phyloP scores from a whole-genome alignment of 768 basidiomycete genomes.

The Rhizopogon vinicolor region DNA sequence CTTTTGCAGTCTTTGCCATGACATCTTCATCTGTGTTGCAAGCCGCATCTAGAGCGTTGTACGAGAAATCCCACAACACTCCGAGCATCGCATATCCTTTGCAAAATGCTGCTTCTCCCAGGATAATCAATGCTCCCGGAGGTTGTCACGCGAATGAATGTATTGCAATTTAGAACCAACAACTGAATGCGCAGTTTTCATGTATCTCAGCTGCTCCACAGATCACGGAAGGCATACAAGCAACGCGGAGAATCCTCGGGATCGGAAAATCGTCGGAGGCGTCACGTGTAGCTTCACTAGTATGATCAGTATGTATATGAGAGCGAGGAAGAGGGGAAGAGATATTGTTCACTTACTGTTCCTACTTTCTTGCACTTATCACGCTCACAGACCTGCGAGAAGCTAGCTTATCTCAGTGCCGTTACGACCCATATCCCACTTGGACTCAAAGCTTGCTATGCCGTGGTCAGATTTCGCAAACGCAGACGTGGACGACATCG shows the following conservation, averaged over 20 bases:
- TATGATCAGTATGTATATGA: slow-evolving; percentile 7
- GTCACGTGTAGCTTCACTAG: slow-evolving; percentile 14
- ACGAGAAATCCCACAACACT: neutral
- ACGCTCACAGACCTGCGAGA: neutral
- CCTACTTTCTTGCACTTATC: slow-evolving; percentile 6
- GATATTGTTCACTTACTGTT: neutral
- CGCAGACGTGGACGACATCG: slow-evolving; percentile 54
- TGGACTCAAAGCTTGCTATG: slow-evolving; percentile 33
- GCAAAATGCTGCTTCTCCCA: neutral
- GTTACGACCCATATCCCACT: neutral
- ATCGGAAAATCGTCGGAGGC: neutral
- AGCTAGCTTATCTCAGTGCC: neutral
- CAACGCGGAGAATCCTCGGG: slow-evolving; percentile 1
- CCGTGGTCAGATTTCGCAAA: slow-evolving; percentile 65
- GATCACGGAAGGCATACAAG: too few species aligned
- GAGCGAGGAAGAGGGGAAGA: neutral
- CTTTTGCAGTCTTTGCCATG: neutral
- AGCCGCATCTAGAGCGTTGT: too few species aligned
- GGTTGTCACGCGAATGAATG: neutral
- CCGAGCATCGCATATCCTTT: neutral
- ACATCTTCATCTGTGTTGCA: neutral
- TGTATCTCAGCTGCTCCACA: neutral
- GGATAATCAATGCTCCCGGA: too few species aligned
- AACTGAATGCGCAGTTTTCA: neutral
- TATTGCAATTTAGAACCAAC: neutral